Percentiles rank a stretch among this genome's conserved stretches.
These are phyloP conservation scores for Euryodendron excelsum DNA, from an alignment of 148 eudicot species.

Conservation along the genomic window DNA sequence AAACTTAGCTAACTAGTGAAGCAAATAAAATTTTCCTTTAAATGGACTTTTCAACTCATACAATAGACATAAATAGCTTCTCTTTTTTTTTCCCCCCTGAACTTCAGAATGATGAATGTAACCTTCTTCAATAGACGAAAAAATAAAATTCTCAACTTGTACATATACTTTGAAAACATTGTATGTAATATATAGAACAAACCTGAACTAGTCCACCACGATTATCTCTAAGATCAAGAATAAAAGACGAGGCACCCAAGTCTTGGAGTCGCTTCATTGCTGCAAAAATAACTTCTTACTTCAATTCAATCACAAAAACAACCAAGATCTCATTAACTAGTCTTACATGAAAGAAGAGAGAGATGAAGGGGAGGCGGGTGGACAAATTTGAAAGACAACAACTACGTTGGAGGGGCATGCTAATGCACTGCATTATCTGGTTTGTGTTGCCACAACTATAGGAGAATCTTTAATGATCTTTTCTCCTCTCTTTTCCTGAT, in stretches of 20 bases:
- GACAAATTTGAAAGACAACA: not conserved
- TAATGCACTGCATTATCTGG: not conserved
- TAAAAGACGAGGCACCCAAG: slow-evolving; percentile 76
- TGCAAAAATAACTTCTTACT: slow-evolving; percentile 28
- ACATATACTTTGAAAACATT: not conserved
- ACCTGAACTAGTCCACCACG: slow-evolving; percentile 97
- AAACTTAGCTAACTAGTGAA: not conserved
- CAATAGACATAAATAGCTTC: not conserved
- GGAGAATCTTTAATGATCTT: not conserved
- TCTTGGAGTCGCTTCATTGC: slow-evolving; percentile 88
- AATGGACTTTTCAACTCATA: not conserved
- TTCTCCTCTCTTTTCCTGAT: not conserved
- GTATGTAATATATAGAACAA: slow-evolving; percentile 16
- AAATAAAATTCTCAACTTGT: not conserved
- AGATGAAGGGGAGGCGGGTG: not conserved
- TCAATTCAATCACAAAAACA: slow-evolving; percentile 12
- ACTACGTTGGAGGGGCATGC: not conserved
- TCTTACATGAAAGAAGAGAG: not conserved
- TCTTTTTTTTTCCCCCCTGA: not conserved
- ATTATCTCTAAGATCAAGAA: slow-evolving; percentile 90
- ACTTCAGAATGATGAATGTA: not conserved
- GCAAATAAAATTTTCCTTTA: not conserved
- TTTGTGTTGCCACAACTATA: slow-evolving; percentile 4
- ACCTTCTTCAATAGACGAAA: not conserved
- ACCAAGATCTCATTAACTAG: not conserved